Percentiles rank a stretch among this genome's conserved stretches.
Evolutionary conservation across 305 asterid species (phyloP).

Genomic region (Fraxinus latifolia): DNA sequence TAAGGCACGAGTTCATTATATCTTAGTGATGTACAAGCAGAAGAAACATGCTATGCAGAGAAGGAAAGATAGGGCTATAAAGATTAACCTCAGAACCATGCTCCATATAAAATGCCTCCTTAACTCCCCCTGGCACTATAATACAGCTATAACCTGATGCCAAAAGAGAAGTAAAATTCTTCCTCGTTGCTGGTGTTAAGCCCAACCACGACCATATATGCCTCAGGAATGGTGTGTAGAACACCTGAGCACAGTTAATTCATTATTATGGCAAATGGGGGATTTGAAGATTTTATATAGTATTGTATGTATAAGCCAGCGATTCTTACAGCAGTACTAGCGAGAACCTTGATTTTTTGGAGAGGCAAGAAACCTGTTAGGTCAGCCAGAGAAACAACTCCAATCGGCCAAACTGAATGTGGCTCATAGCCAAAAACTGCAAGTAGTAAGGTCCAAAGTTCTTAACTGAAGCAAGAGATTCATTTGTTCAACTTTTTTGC

Average conservation of each 20-base stretch:
- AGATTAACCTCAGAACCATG: constrained; percentile 74
- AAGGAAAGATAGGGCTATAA: constrained; percentile 14
- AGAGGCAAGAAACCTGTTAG: constrained; percentile 84
- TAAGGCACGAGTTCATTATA: background rate
- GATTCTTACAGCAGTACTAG: constrained; percentile 82
- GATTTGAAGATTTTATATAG: constrained; percentile 1
- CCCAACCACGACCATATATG: constrained; percentile 98
- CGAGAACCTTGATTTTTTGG: constrained; percentile 77
- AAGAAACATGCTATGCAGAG: constrained; percentile 9
- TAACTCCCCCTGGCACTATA: constrained; percentile 92
- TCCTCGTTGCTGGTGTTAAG: constrained; percentile 74
- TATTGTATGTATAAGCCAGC: constrained; percentile 9
- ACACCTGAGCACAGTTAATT: constrained; percentile 52
- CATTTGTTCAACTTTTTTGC: constrained; percentile 1
- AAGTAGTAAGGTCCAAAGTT: constrained; percentile 16
- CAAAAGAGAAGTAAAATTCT: constrained; percentile 59
- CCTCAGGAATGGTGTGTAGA: constrained; percentile 86
- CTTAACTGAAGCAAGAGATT: background rate
- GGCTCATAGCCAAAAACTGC: constrained; percentile 96
- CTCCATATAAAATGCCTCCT: constrained; percentile 80
- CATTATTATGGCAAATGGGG: constrained; percentile 10
- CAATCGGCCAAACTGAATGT: constrained; percentile 96
- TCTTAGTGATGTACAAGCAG: background rate
- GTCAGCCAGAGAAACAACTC: constrained; percentile 78
- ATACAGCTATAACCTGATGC: constrained; percentile 81